Base-by-base conservation (phyloP, 2,329 filamentous ascomycete species). In the Anthostomella pinea region DNA sequence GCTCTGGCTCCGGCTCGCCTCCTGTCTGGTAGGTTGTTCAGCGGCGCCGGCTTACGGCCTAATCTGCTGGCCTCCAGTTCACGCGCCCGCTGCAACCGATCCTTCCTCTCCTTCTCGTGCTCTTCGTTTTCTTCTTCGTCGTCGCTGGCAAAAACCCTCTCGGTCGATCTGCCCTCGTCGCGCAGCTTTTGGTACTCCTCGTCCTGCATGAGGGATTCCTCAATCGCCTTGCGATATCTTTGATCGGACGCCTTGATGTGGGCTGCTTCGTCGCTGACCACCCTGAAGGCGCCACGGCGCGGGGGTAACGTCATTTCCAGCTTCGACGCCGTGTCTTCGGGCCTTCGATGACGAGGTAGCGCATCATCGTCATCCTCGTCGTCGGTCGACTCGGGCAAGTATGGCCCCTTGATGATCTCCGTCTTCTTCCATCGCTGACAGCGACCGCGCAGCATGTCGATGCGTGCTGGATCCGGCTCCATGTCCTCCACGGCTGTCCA, bases 381-480 rank as follows among this genome's bases (percentile, higher is more conserved):
- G 5, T 42, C 32, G 3, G 35, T 21, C 15, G 31, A 25, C 6
- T 36, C 32, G 3, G 37, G 19, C 10, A 38, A 17, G 14, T 43
- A 48, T 3, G 40, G 31, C n/a, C 35, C 23, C 31, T 32, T 42
- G 17, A 29, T 21, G 7, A 30, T 21, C 16, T 42, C 36, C 6
- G 52, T 51, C 30, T 30, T 50, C 15, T 32, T 27, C 53, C 53
- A 55, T 13, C 45, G 43, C 7, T 29, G 36, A 24, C 51, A 54
- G 23, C 51, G 51, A 9, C 35, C 38, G 8, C 35, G 34, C 3
- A 55, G 43, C 7, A n/a, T 25, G 6, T 33, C 37, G 11, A 54
- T 22, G 11, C 38, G 37, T 28, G 21, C 39, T 14, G 22, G 23
- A 13, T 35, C 26, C 15, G 31, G 13, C 8, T 26, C 22, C 3